phyloP scores from a whole-genome alignment of 352 stramenopile genomes.

The Globisporangium nagaii region DNA sequence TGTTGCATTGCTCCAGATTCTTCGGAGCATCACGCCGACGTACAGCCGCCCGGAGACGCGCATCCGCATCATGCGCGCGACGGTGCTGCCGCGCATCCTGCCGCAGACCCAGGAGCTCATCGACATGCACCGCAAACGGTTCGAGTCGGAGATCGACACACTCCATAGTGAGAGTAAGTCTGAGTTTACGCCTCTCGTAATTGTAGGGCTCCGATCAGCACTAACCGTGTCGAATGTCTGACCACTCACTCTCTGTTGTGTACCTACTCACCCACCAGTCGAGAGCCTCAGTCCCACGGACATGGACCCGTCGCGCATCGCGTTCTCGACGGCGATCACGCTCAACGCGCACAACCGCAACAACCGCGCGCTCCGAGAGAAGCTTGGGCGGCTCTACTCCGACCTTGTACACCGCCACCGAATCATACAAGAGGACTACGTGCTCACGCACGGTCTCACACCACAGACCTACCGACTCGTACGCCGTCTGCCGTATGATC shows the following conservation, averaged over 20 bases:
- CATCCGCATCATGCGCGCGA: conserved; percentile 56
- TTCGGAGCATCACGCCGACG: conserved; percentile 15
- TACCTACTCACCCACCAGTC: conserved; percentile 11
- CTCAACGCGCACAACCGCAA: conserved; percentile 66
- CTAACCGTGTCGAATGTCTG: too few relatives aligned
- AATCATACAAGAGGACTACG: conserved; percentile 32
- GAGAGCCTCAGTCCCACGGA: conserved; percentile 24
- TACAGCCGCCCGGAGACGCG: conserved; percentile 23
- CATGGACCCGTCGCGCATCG: conserved; percentile 47
- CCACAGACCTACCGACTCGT: conserved; percentile 27
- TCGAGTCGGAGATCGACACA: conserved; percentile 32
- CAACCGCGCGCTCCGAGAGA: conserved; percentile 54
- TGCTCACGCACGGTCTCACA: conserved; percentile 40
- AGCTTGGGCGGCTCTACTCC: conserved; percentile 48
- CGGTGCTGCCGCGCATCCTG: conserved; percentile 58
- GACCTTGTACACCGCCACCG: conserved; percentile 31
- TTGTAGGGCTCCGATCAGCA: neutral
- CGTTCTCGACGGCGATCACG: conserved; percentile 50
- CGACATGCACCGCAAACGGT: conserved; percentile 31
- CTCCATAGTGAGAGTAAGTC: conserved; percentile 33
- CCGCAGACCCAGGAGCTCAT: conserved; percentile 47
- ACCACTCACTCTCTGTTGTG: neutral
- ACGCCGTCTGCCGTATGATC: neutral
- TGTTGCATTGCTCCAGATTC: conserved; percentile 17
- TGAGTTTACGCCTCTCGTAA: neutral